Conservation (phyloP, 805 yeast genomes). For the Cyberlindnera lachancei region DNA sequence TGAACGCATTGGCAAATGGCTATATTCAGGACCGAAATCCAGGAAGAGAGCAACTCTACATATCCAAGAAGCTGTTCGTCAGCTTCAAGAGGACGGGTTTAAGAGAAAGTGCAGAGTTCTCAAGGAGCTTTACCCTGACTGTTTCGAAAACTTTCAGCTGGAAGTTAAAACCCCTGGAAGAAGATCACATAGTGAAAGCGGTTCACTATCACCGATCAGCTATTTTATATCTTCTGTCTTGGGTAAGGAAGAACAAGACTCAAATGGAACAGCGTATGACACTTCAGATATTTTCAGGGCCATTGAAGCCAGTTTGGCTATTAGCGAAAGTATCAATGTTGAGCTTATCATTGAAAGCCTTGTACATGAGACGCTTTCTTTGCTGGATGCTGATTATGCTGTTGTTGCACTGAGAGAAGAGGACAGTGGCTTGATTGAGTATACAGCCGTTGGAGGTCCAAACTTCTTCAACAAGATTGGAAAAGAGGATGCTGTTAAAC, state of each 20-base stretch:
- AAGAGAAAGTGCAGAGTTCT: slow-evolving; percentile 21
- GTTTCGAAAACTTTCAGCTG: slow-evolving; percentile 17
- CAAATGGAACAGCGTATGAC: slow-evolving; percentile 1
- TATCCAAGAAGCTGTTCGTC: slow-evolving; percentile 30
- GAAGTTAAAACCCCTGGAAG: slow-evolving; percentile 11
- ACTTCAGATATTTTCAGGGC: slow-evolving; percentile 27
- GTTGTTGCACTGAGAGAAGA: slow-evolving; percentile 25
- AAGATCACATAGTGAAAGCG: slow-evolving; percentile 11
- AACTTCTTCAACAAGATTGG: slow-evolving; percentile 31
- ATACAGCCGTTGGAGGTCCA: slow-evolving; percentile 25
- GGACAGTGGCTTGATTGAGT: slow-evolving; percentile 21
- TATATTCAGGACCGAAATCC: slow-evolving; percentile 8
- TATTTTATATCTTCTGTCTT: slow-evolving; percentile 24
- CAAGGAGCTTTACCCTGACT: slow-evolving; percentile 24
- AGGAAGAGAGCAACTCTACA: slow-evolving; percentile 30
- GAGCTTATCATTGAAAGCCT: slow-evolving; percentile 31
- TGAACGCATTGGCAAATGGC: slow-evolving; percentile 36
- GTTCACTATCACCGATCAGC: slow-evolving; percentile 18
- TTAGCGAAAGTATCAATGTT: slow-evolving; percentile 38
- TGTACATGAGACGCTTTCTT: slow-evolving; percentile 31
- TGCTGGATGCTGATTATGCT: slow-evolving; percentile 31
- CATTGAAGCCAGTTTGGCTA: slow-evolving; percentile 38
- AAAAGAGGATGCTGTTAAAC: slow-evolving; percentile 1
- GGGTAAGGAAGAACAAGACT: slow-evolving; percentile 10
- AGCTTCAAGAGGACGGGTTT: slow-evolving; percentile 26